phyloP scores from a whole-genome alignment of 2,329 filamentous ascomycete genomes.

The Aspergillus sp. region DNA sequence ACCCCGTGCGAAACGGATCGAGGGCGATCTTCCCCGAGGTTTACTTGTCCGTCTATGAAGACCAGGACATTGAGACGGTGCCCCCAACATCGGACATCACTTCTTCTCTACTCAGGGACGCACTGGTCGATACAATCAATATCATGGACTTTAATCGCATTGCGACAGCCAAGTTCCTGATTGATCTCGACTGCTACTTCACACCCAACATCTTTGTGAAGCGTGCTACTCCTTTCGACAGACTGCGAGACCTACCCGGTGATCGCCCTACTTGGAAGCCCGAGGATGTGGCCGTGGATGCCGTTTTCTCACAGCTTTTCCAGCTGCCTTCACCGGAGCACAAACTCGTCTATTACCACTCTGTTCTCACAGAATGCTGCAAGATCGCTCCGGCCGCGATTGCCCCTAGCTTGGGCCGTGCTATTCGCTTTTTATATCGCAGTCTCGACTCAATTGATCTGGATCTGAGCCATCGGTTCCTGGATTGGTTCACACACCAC shows the following conservation, averaged over 20 bases:
- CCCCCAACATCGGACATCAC: slow-evolving; percentile 76
- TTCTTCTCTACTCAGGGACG: slow-evolving; percentile 81
- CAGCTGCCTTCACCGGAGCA: slow-evolving; percentile 85
- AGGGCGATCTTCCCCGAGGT: slow-evolving; percentile 86
- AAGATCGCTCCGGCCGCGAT: slow-evolving; percentile 97
- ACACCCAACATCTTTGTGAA: slow-evolving; percentile 88
- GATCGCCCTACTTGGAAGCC: slow-evolving; percentile 87
- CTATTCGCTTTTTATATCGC: slow-evolving; percentile 88
- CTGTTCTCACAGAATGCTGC: slow-evolving; percentile 90
- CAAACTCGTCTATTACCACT: slow-evolving; percentile 96
- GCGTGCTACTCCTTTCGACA: slow-evolving; percentile 89
- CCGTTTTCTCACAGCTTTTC: slow-evolving; percentile 93
- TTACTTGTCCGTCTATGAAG: slow-evolving; percentile 88
- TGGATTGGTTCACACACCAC: slow-evolving; percentile 98
- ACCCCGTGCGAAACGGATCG: slow-evolving; percentile 73
- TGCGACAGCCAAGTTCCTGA: slow-evolving; percentile 81
- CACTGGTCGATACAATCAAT: slow-evolving; percentile 89
- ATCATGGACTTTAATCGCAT: slow-evolving; percentile 91
- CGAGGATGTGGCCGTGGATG: slow-evolving; percentile 95
- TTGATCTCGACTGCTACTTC: slow-evolving; percentile 95
- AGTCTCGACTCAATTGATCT: slow-evolving; percentile 82
- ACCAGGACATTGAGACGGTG: slow-evolving; percentile 87
- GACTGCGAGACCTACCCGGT: slow-evolving; percentile 69
- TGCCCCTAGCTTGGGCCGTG: slow-evolving; percentile 87
- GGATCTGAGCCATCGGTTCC: slow-evolving; percentile 82